Percentiles rank a stretch among this genome's conserved stretches.
phyloP scores from a whole-genome alignment of 2,329 filamentous ascomycete genomes.

The Nannizziopsis arthrosporioides region DNA sequence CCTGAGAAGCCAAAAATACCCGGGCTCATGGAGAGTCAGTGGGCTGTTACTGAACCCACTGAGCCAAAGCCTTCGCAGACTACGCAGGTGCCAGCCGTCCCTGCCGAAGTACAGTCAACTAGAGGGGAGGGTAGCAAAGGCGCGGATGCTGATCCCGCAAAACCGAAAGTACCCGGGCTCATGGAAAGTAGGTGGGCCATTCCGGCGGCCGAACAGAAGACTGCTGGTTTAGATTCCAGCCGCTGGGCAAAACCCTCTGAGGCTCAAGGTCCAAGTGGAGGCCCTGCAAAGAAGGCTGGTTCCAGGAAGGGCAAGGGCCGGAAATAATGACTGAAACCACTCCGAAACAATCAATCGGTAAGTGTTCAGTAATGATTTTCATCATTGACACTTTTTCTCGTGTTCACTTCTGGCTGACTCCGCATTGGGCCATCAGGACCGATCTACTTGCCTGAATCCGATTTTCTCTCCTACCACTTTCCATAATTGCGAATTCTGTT shows the following conservation, averaged over 20 bases:
- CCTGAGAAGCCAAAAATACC: too few relatives aligned
- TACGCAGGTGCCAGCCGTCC: too few relatives aligned
- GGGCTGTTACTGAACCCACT: too few relatives aligned
- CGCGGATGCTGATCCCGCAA: not conserved
- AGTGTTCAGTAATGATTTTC: not conserved
- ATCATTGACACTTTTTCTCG: not conserved
- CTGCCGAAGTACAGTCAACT: not conserved
- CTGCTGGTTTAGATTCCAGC: not conserved
- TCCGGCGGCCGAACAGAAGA: not conserved
- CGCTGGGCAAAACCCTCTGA: not conserved
- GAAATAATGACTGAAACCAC: not conserved
- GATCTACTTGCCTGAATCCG: too few relatives aligned
- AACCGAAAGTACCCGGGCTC: not conserved
- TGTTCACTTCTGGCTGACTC: not conserved
- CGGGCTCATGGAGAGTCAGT: too few relatives aligned
- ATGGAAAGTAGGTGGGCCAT: conserved; percentile 3
- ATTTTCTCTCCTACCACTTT: too few relatives aligned
- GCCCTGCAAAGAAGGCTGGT: not conserved
- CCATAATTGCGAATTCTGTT: too few relatives aligned
- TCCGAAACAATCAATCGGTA: not conserved
- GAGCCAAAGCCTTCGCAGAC: too few relatives aligned
- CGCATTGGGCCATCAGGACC: not conserved
- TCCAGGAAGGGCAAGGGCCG: conserved; percentile 1
- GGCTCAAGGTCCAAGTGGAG: not conserved
- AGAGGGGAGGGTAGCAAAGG: conserved; percentile 2